Evolutionary conservation across 768 basidiomycete genomes (phyloP).

Genomic region (Kondoa subrosea): DNA sequence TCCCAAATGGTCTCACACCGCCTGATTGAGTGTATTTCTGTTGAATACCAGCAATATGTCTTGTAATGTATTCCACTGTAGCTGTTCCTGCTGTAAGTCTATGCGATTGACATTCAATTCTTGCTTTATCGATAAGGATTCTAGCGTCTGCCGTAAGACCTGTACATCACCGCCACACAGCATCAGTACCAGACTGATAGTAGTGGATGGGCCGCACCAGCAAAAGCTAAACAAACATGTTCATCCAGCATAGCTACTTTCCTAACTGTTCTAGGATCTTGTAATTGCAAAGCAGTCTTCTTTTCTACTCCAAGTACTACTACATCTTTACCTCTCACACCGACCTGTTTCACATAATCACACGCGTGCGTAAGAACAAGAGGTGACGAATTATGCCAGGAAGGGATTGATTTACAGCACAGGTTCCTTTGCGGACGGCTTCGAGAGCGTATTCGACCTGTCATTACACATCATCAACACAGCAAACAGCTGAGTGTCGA

Average conservation of each 20-base stretch:
- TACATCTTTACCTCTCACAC: conserved; percentile 81
- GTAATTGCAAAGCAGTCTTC: conserved; percentile 90
- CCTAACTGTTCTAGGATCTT: conserved; percentile 91
- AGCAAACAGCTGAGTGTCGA: conserved; percentile 12
- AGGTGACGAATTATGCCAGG: background rate
- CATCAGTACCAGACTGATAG: background rate
- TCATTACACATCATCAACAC: conserved; percentile 21
- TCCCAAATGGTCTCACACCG: conserved; percentile 93
- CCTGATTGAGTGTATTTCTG: conserved; percentile 99
- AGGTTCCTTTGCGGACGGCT: conserved; percentile 90
- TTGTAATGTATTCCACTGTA: conserved; percentile 92
- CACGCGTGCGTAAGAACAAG: conserved; percentile 3
- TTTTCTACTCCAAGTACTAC: conserved; percentile 97
- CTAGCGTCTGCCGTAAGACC: conserved; percentile 95
- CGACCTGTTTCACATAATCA: conserved; percentile 47
- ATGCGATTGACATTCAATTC: conserved; percentile 94
- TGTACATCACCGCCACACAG: conserved; percentile 30
- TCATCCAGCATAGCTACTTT: conserved; percentile 99
- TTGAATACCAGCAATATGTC: conserved; percentile 96
- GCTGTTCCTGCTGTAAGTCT: conserved; percentile 95
- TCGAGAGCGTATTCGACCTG: conserved; percentile 99
- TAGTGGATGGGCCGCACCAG: conserved; percentile 44
- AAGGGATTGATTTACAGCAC: conserved; percentile 51
- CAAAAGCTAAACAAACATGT: conserved; percentile 90
- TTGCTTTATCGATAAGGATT: conserved; percentile 91